phyloP scores from a whole-genome alignment of 805 yeast species.

The Tetrapisispora fleetii region DNA sequence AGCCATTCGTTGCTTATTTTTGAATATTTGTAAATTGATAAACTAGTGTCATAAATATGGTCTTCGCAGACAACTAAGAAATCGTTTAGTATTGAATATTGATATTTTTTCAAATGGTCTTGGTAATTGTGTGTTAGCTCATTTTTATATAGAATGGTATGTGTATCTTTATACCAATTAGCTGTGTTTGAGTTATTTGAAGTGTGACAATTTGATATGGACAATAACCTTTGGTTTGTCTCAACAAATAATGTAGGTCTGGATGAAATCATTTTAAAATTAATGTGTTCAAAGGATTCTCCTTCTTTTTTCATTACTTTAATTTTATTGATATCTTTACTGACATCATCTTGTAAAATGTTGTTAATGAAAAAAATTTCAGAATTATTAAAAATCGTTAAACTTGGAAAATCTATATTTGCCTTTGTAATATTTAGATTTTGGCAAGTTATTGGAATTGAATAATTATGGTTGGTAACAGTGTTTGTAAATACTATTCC shows the following conservation, averaged over 20 bases:
- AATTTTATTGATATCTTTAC: not conserved
- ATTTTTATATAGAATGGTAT: slow-evolving; percentile 2
- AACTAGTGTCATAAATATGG: slow-evolving; percentile 15
- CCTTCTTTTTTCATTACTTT: slow-evolving; percentile 1
- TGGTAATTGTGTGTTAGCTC: not conserved
- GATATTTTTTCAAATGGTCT: not conserved
- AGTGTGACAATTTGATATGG: not conserved
- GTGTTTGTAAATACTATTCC: slow-evolving; percentile 1
- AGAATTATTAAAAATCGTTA: slow-evolving; percentile 3
- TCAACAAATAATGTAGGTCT: slow-evolving; percentile 1
- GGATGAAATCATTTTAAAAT: not conserved
- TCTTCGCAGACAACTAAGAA: slow-evolving; percentile 9
- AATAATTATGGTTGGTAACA: not conserved
- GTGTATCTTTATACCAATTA: slow-evolving; percentile 4
- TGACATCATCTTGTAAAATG: not conserved
- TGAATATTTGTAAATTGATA: slow-evolving; percentile 10
- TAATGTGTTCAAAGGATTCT: not conserved
- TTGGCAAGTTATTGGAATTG: not conserved
- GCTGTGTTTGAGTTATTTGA: not conserved
- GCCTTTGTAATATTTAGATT: not conserved
- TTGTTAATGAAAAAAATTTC: slow-evolving; percentile 4
- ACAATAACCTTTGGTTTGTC: slow-evolving; percentile 4
- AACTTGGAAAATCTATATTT: slow-evolving; percentile 5
- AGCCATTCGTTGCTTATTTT: slow-evolving; percentile 10
- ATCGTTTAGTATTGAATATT: not conserved